Evolutionary conservation across 441 rosid genomes (phyloP).

Genomic region (Aleurites moluccanus): DNA sequence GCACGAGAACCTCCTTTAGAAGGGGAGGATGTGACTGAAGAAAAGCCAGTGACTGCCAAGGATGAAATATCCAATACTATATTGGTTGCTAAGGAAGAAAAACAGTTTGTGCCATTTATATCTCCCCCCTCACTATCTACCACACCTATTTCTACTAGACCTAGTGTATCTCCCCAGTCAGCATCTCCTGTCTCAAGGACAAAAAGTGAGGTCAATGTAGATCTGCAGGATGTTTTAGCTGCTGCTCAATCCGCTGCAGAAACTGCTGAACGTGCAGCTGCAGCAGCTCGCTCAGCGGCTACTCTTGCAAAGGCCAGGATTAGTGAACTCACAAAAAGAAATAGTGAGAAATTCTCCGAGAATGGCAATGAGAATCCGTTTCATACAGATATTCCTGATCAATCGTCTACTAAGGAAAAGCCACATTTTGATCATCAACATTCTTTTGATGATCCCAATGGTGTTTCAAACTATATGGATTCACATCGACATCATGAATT

Average conservation of each 20-base stretch:
- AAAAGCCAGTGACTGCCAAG: constrained; percentile 25
- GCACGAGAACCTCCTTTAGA: constrained; percentile 36
- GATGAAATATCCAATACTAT: constrained; percentile 28
- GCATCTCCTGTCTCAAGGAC: constrained; percentile 32
- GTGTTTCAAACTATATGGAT: background rate
- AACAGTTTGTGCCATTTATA: constrained; percentile 63
- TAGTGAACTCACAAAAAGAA: constrained; percentile 66
- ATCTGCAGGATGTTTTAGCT: constrained; percentile 79
- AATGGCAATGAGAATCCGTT: constrained; percentile 63
- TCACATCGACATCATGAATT: constrained; percentile 8
- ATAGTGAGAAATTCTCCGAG: constrained; percentile 39
- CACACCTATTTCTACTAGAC: constrained; percentile 34
- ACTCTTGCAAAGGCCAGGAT: constrained; percentile 90
- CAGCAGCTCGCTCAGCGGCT: constrained; percentile 94
- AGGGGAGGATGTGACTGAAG: constrained; percentile 32
- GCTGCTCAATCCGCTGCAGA: constrained; percentile 96
- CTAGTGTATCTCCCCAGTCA: constrained; percentile 21
- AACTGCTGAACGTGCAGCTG: constrained; percentile 85
- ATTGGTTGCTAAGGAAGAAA: constrained; percentile 42
- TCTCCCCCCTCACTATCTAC: constrained; percentile 49
- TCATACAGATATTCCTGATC: constrained; percentile 37
- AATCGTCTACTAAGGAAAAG: constrained; percentile 32
- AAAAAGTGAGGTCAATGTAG: constrained; percentile 45
- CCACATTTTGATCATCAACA: constrained; percentile 43
- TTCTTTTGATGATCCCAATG: constrained; percentile 36